phyloP scores from a whole-genome alignment of 441 rosid genomes.

The Gossypium lobatum region DNA sequence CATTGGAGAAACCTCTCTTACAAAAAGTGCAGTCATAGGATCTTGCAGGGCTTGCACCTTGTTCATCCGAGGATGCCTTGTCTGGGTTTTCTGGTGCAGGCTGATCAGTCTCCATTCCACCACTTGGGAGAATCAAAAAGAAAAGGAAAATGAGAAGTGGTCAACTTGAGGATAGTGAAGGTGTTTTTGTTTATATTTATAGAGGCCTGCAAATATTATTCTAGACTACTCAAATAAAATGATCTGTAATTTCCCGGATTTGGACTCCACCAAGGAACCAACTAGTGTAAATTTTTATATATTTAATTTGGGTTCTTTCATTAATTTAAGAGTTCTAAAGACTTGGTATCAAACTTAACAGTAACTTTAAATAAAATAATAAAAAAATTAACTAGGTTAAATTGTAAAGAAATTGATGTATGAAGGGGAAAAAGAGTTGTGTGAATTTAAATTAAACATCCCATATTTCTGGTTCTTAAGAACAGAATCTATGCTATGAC shows the following conservation, averaged over 20 bases:
- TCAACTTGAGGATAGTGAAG: background rate
- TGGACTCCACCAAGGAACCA: constrained; percentile 1
- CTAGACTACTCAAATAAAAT: background rate
- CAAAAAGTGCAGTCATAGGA: constrained; percentile 56
- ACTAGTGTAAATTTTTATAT: background rate
- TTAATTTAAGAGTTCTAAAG: no score
- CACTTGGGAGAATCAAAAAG: background rate
- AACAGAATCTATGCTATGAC: no score
- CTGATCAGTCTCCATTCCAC: constrained; percentile 26
- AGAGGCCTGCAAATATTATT: background rate
- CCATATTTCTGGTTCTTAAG: no score
- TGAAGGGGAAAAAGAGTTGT: no score
- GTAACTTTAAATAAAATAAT: no score
- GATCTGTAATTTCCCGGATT: constrained; percentile 2
- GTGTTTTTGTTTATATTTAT: background rate
- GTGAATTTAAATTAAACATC: no score
- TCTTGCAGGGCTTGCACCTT: constrained; percentile 32
- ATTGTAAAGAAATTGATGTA: no score
- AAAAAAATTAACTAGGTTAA: no score
- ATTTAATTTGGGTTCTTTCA: background rate
- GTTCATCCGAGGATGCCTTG: constrained; percentile 16
- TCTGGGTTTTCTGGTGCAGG: constrained; percentile 18
- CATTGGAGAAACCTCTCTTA: constrained; percentile 57
- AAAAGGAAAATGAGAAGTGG: background rate
- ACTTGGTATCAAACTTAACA: no score